Evolutionary conservation across 495 filamentous ascomycete genomes (phyloP), one percentile per base, ranked within the genome.

Genomic region (Aspergillus sparsus): DNA sequence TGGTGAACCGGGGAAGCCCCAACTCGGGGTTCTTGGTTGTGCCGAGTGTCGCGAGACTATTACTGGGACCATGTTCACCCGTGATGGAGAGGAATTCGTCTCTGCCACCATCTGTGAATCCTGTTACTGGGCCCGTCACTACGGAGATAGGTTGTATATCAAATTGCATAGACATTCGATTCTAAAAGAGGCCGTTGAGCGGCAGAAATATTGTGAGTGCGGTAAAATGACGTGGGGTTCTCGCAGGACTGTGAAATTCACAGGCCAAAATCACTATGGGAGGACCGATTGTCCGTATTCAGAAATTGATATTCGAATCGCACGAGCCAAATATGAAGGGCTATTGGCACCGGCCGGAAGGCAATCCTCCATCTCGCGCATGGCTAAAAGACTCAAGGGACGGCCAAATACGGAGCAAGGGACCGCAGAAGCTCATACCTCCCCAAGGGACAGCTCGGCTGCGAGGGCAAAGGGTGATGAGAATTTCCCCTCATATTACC

Each of bases 151-250:
- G 1, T 27, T 49, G 1, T 61, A 62, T 41, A 42, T 62, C n/a
- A 77, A 75, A 50, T 8, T 42, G 8, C 71, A 72, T 58, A 76
- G 72, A 49, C 73, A 76, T 36, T 65, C 62, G n/a, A 54, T 67
- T 27, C 56, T 69, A 1, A 41, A 59, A 8, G 39, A 59, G 21
- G 49, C 49, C 12, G 31, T 59, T 39, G 31, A 53, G n/a, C 49
- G 10, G 8, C n/a, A 46, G 1, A 39, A 11, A 4, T 7, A 12
- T 3, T 57, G 55, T 33, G 49, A 57, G 9, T n/a, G n/a, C n/a
- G n/a, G n/a, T n/a, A n/a, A n/a, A n/a, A n/a, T n/a, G n/a, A n/a
- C n/a, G n/a, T n/a, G n/a, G n/a, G n/a, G n/a, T n/a, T n/a, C n/a
- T n/a, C n/a, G n/a, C n/a, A n/a, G n/a, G n/a, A n/a, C n/a, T n/a